A percentile compares a stretch with the other conserved stretches of the same genome.
Conservation (phyloP, 106 monocot genomes). For the Amphibolis antarctica region DNA sequence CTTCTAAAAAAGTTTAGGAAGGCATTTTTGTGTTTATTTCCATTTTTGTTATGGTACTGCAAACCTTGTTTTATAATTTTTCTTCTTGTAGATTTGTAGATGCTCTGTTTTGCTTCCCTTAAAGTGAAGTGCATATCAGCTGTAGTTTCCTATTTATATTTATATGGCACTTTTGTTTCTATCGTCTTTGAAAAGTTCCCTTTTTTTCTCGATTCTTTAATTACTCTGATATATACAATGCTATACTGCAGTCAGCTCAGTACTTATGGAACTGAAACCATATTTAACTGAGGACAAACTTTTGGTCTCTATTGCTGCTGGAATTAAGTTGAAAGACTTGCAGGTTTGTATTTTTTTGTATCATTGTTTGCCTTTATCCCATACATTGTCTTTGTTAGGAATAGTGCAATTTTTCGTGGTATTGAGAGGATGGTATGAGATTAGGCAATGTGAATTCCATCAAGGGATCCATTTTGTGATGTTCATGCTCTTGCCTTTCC, state of each 20-base stretch:
- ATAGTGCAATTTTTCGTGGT: neutral
- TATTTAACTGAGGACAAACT: slow-evolving; percentile 66
- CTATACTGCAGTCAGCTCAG: slow-evolving; percentile 45
- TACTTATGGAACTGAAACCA: slow-evolving; percentile 60
- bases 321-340: slow-evolving; percentile 69
- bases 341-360: slow-evolving; percentile 34
- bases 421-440: slow-evolving; percentile 1
- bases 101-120: too few species aligned
- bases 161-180: too few species aligned
- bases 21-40: too few species aligned
- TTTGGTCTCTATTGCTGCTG: slow-evolving; percentile 93
- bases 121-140: too few species aligned
- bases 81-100: too few species aligned
- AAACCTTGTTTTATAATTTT: neutral
- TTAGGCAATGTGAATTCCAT: too few species aligned
- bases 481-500: too few species aligned
- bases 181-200: too few species aligned
- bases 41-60: neutral
- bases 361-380: neutral
- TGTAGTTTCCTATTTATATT: too few species aligned
- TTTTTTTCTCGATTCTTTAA: neutral
- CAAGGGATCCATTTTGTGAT: too few species aligned
- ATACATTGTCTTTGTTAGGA: neutral
- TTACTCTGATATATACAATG: neutral
- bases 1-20: too few species aligned